These are phyloP conservation scores for Eimeria falciformis DNA, from an alignment of 169 alveolate species.

Conservation along the genomic window DNA sequence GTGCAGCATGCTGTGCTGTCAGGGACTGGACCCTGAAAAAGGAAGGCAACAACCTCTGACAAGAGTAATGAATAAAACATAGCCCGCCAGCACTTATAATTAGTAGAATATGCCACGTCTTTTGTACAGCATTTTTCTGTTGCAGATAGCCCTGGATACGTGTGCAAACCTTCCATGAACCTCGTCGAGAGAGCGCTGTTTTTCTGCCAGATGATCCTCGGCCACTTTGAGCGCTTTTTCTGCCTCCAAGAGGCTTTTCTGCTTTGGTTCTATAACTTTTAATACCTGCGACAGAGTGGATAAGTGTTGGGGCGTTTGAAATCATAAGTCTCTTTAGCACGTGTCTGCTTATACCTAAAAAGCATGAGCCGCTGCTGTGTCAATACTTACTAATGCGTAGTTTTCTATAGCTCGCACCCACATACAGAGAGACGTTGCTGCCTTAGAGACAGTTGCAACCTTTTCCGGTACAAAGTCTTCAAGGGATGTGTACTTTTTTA, in stretches of 20 bases:
- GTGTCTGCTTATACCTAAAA: neutral
- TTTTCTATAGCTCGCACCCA: conserved; percentile 94
- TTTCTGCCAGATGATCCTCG: conserved; percentile 43
- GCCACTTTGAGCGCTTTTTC: conserved; percentile 32
- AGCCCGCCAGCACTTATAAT: no score
- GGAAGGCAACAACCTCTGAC: neutral
- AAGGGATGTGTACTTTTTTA: conserved; percentile 87
- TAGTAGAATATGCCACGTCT: neutral
- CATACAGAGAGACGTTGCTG: conserved; percentile 90
- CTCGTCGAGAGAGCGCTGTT: conserved; percentile 43
- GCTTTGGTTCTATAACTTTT: conserved; percentile 54
- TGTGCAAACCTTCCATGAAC: conserved; percentile 53
- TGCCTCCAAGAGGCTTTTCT: conserved; percentile 3
- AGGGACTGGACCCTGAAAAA: conserved; percentile 64
- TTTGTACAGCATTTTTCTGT: neutral
- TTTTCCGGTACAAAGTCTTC: conserved; percentile 87
- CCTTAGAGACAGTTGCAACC: conserved; percentile 85
- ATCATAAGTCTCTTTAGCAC: no score
- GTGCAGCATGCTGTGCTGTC: conserved; percentile 29
- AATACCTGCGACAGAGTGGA: neutral
- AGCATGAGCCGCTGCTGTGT: neutral
- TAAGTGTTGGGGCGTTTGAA: neutral
- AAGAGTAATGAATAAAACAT: no score
- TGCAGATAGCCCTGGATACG: neutral
- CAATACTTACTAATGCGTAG: conserved; percentile 82